Evolutionary conservation across 768 basidiomycete species (phyloP).

Genomic region (Cyathus striatus): DNA sequence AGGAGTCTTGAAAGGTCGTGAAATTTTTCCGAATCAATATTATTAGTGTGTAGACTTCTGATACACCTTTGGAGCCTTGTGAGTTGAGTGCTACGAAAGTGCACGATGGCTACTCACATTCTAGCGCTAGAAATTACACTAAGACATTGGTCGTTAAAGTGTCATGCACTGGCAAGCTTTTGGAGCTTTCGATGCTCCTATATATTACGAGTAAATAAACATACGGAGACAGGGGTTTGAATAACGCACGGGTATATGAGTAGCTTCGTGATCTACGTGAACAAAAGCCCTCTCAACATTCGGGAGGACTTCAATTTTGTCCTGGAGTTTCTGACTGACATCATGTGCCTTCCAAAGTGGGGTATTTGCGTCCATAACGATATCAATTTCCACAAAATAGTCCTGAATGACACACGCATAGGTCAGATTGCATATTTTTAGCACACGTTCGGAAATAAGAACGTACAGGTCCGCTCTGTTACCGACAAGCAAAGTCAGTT

Average conservation of each 20-base stretch:
- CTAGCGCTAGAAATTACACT: too few species aligned
- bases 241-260: slow-evolving; percentile 54
- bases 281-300: slow-evolving; percentile 93
- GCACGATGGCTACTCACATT: too few species aligned
- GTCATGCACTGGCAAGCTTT: slow-evolving; percentile 8
- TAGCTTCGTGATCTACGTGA: slow-evolving; percentile 91
- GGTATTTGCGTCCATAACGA: slow-evolving; percentile 87
- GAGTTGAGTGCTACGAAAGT: too few species aligned
- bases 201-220: slow-evolving; percentile 4
- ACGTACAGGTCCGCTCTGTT: slow-evolving; percentile 69
- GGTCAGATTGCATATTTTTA: background rate
- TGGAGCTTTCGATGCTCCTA: slow-evolving; percentile 47
- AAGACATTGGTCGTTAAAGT: background rate
- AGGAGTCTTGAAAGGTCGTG: too few species aligned
- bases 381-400: slow-evolving; percentile 93
- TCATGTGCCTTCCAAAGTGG: slow-evolving; percentile 89
- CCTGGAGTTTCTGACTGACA: slow-evolving; percentile 77
- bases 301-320: slow-evolving; percentile 84
- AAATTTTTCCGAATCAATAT: too few species aligned
- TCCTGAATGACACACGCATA: slow-evolving; percentile 36
- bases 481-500: slow-evolving; percentile 4
- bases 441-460: background rate
- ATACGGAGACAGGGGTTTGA: background rate
- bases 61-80: too few species aligned
- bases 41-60: too few species aligned